Percentiles rank a stretch among this genome's conserved stretches.
Evolutionary conservation across 306 rosid species (phyloP).

Genomic region (Ormosia semicastrata): DNA sequence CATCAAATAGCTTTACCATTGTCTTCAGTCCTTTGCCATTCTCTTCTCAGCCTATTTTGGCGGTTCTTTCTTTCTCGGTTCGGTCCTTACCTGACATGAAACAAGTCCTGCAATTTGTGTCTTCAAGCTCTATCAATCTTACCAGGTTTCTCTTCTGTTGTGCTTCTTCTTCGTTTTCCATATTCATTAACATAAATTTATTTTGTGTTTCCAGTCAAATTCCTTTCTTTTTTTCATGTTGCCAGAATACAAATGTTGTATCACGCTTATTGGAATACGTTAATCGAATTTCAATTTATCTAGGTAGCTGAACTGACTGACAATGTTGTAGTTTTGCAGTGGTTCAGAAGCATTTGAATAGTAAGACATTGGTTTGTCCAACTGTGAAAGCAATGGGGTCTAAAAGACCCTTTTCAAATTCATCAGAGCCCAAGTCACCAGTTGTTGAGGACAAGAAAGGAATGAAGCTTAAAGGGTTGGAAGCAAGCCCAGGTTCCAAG

Average conservation of each 20-base stretch:
- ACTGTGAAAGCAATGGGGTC: constrained; percentile 44
- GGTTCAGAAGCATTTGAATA: constrained; percentile 42
- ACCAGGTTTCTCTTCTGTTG: constrained; percentile 44
- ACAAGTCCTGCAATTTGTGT: constrained; percentile 49
- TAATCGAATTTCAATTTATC: background rate
- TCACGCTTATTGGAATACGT: background rate
- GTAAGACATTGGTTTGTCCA: constrained; percentile 36
- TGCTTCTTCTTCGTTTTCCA: background rate
- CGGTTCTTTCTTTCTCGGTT: constrained; percentile 4
- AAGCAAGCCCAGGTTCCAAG: constrained; percentile 33
- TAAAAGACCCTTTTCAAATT: constrained; percentile 48
- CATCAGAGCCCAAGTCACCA: constrained; percentile 29
- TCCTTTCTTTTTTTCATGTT: background rate
- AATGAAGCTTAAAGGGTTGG: constrained; percentile 41
- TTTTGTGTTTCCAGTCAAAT: background rate
- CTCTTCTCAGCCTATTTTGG: too few species aligned
- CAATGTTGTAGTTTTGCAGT: constrained; percentile 52
- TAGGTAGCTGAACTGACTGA: constrained; percentile 27
- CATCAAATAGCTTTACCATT: too few species aligned
- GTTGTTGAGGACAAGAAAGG: constrained; percentile 36
- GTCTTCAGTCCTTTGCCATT: too few species aligned
- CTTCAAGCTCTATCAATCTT: constrained; percentile 30
- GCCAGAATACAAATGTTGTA: background rate
- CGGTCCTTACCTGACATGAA: constrained; percentile 38
- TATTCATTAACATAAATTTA: background rate